phyloP scores from a whole-genome alignment of 2,329 filamentous ascomycete genomes.

The Nigrograna mackinnonii region DNA sequence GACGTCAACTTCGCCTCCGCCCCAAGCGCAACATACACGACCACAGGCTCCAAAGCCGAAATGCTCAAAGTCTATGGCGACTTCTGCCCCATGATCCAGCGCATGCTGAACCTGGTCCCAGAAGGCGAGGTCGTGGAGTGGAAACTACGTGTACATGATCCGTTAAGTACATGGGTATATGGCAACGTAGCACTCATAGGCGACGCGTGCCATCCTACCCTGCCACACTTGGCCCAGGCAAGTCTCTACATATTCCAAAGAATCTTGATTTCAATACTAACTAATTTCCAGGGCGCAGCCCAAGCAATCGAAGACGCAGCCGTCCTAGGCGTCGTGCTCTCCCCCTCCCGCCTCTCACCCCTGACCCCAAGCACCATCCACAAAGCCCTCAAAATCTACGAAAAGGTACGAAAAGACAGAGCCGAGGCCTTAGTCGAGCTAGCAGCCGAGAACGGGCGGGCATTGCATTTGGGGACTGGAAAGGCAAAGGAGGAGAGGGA shows the following conservation, averaged over 20 bases:
- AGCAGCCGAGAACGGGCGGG: conserved; percentile 57
- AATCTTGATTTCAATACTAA: too few relatives aligned
- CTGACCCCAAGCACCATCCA: conserved; percentile 49
- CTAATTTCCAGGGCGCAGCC: too few relatives aligned
- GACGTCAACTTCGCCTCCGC: conserved; percentile 63
- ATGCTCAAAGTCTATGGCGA: conserved; percentile 64
- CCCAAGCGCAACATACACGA: conserved; percentile 64
- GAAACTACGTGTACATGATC: conserved; percentile 65
- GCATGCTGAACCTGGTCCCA: conserved; percentile 64
- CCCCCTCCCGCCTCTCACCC: conserved; percentile 50
- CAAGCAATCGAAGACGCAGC: conserved; percentile 68
- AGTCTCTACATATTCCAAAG: too few relatives aligned
- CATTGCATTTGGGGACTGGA: conserved; percentile 61
- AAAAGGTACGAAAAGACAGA: conserved; percentile 58
- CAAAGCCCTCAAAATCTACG: conserved; percentile 60
- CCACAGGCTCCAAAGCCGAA: conserved; percentile 61
- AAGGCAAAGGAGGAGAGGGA: conserved; percentile 63
- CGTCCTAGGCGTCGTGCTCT: conserved; percentile 57
- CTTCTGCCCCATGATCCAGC: conserved; percentile 64
- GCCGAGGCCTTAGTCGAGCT: conserved; percentile 61
- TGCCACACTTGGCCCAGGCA: conserved; percentile 67
- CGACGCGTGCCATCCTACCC: conserved; percentile 65
- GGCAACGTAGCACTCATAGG: conserved; percentile 58
- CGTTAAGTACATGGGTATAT: conserved; percentile 64
- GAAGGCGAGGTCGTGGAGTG: conserved; percentile 70